phyloP scores from a whole-genome alignment of 257 asterid genomes.

The Plantago major region DNA sequence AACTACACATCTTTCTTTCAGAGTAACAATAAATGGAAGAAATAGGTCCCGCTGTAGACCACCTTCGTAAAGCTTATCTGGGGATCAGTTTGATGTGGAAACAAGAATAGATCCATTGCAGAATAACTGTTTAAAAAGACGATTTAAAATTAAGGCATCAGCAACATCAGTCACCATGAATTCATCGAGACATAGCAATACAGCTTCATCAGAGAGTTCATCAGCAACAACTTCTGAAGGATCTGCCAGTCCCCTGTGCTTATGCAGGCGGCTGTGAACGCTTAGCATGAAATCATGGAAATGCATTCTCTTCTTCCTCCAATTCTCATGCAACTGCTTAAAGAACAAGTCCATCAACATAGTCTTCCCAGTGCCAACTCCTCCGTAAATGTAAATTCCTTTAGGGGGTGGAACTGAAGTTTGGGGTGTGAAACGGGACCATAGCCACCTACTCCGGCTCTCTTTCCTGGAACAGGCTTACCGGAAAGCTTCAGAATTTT shows the following conservation, averaged over 20 bases:
- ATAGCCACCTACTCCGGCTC: conserved; percentile 90
- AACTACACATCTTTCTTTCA: conserved; percentile 72
- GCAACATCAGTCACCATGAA: conserved; percentile 68
- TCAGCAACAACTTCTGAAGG: conserved; percentile 60
- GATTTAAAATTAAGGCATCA: conserved; percentile 50
- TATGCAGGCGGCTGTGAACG: conserved; percentile 88
- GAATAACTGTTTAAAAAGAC: conserved; percentile 47
- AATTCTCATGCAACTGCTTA: conserved; percentile 64
- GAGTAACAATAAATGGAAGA: conserved; percentile 22
- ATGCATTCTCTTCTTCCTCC: conserved; percentile 97
- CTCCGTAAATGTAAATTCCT: conserved; percentile 94
- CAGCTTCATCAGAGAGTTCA: conserved; percentile 49
- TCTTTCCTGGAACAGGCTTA: conserved; percentile 75
- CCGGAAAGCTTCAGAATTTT: conserved; percentile 62
- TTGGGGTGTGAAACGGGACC: conserved; percentile 86
- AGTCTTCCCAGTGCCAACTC: conserved; percentile 97
- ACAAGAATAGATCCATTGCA: conserved; percentile 50
- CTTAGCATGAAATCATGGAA: conserved; percentile 92
- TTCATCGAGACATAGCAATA: conserved; percentile 61
- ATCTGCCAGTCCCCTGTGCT: conserved; percentile 59
- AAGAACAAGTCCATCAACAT: conserved; percentile 93
- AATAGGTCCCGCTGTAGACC: conserved; percentile 62
- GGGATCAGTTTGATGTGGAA: conserved; percentile 62
- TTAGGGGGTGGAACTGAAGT: conserved; percentile 63
- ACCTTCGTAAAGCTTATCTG: conserved; percentile 59